phyloP scores from a whole-genome alignment of 1,284 basidiomycete genomes.

The Calocybe gambosa region DNA sequence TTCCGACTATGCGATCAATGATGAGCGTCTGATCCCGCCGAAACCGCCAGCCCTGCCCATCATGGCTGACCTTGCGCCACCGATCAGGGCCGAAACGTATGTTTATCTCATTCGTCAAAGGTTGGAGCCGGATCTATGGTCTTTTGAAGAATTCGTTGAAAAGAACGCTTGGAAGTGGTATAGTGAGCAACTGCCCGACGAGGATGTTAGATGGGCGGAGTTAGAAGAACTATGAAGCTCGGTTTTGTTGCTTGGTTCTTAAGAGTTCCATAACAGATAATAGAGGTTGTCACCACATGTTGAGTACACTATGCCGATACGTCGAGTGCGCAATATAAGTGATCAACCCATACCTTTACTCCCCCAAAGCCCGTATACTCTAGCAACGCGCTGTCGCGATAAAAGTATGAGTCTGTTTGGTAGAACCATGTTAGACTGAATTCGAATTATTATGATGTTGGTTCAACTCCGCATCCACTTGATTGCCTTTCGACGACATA shows the following conservation, averaged over 20 bases:
- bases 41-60: conserved; percentile 36
- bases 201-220: conserved; percentile 23
- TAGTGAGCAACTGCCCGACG: conserved; percentile 30
- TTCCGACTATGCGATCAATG: conserved; percentile 21
- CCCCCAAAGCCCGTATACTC: too few species aligned
- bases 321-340: neutral
- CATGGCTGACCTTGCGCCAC: conserved; percentile 25
- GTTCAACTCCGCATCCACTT: neutral
- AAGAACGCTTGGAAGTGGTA: conserved; percentile 73
- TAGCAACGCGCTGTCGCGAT: neutral
- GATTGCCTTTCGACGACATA: neutral
- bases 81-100: conserved; percentile 60
- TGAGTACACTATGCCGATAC: neutral
- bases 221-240: conserved; percentile 3
- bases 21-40: conserved; percentile 32
- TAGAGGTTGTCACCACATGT: neutral
- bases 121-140: conserved; percentile 66
- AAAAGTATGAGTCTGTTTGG: neutral
- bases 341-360: too few species aligned
- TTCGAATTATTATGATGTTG: neutral
- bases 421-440: neutral
- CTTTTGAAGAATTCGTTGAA: conserved; percentile 65
- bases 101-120: conserved; percentile 47
- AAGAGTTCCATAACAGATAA: too few species aligned
- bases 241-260: too few species aligned